Percentiles rank a stretch among this genome's conserved stretches.
Evolutionary conservation across 306 rosid genomes (phyloP).

Genomic region (Vigna trinervia): DNA sequence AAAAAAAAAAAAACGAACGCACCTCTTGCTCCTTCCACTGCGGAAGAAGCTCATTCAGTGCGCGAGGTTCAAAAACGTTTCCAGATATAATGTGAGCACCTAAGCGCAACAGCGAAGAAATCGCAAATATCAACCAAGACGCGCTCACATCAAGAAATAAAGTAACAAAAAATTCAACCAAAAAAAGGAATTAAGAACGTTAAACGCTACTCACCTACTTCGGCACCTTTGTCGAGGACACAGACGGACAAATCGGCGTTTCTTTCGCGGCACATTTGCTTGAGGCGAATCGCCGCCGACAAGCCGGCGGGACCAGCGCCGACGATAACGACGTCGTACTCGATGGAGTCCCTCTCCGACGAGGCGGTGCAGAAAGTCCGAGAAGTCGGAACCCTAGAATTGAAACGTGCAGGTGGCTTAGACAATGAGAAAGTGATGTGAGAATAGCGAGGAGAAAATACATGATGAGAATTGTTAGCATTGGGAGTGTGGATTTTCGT

Average conservation of each 20-base stretch:
- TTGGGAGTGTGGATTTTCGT: not conserved
- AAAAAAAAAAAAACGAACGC: constrained; percentile 1
- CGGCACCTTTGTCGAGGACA: constrained; percentile 91
- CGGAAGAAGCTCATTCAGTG: constrained; percentile 85
- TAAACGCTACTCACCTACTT: constrained; percentile 71
- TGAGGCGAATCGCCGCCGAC: constrained; percentile 86
- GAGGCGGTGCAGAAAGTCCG: constrained; percentile 58
- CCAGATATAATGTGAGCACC: constrained; percentile 96
- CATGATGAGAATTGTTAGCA: not conserved
- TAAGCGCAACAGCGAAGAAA: constrained; percentile 39
- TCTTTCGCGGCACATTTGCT: constrained; percentile 75
- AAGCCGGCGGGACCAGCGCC: constrained; percentile 98
- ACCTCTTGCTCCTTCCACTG: constrained; percentile 89
- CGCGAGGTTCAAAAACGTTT: constrained; percentile 93
- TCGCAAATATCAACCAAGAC: not conserved
- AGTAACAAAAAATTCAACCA: not conserved
- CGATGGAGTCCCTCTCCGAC: constrained; percentile 66
- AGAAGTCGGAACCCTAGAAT: constrained; percentile 43
- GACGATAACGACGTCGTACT: constrained; percentile 89
- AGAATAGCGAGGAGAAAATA: constrained; percentile 22
- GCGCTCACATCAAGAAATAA: not conserved
- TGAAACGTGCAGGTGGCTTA: constrained; percentile 16
- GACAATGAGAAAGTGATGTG: constrained; percentile 1
- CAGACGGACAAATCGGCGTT: constrained; percentile 78
- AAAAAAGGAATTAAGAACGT: constrained; percentile 1